Conservation (phyloP, 1,284 basidiomycete genomes). For the Rhodotorula sp. region DNA sequence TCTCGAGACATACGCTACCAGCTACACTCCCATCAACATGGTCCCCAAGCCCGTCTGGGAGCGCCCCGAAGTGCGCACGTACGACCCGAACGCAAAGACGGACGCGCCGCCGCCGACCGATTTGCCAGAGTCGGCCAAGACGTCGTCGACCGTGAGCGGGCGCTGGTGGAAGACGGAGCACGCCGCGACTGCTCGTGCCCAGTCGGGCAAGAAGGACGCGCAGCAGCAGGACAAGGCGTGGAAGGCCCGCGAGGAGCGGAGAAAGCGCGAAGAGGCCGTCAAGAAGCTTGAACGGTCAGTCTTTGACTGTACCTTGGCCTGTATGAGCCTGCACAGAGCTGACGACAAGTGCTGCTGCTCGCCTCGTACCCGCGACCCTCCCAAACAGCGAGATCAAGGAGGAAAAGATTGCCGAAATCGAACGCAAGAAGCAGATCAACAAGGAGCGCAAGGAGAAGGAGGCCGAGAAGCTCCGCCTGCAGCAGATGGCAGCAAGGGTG, state of each 20-base stretch:
- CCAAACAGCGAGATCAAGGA: constrained; percentile 42
- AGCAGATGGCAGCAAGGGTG: constrained; percentile 37
- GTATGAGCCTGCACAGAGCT: neutral
- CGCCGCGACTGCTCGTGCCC: constrained; percentile 26
- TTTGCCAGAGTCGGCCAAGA: constrained; percentile 1
- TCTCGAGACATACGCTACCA: neutral
- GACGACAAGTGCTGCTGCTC: neutral
- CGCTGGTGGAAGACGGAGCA: constrained; percentile 35
- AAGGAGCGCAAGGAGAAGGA: constrained; percentile 39
- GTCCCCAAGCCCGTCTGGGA: constrained; percentile 15
- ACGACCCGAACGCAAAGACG: constrained; percentile 11
- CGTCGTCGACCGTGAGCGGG: constrained; percentile 24
- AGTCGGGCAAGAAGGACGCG: constrained; percentile 28
- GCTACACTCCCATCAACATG: neutral
- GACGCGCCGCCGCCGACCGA: constrained; percentile 21
- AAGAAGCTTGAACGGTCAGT: constrained; percentile 42
- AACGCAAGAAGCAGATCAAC: constrained; percentile 33
- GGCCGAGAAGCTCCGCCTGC: constrained; percentile 43
- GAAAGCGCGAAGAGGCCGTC: constrained; percentile 38
- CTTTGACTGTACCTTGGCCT: neutral
- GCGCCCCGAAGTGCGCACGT: constrained; percentile 4
- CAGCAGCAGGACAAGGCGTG: constrained; percentile 31
- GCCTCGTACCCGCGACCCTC: neutral
- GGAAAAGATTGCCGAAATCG: constrained; percentile 40
- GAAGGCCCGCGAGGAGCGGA: constrained; percentile 30